Evolutionary conservation across 1,284 basidiomycete genomes (phyloP), one percentile per base, ranked within the genome.

Genomic region (Irpex sp.): DNA sequence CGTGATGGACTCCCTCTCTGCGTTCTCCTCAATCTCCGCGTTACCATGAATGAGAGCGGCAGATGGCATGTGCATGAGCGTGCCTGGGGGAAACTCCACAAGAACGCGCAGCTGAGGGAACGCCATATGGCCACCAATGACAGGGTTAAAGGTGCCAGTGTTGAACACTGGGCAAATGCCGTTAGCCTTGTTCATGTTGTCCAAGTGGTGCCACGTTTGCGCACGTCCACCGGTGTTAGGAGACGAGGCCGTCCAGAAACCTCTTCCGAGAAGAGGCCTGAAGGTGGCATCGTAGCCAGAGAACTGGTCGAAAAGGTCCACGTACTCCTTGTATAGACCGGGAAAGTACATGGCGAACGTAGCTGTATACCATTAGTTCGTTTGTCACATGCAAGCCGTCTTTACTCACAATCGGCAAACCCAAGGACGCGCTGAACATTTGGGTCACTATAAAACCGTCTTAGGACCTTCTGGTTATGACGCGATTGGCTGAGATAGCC

Each of bases 61-160:
- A 3, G 73, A 75, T 1, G 70, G 70, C 50, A 75, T 63, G 31
- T 72, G 66, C 46, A 69, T 66, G 7, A 70, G 63, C 1, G 68
- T 60, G 9, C 68, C 67, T 0, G 65, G 62, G 4, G 68, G 66
- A 46, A 74, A 69, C 33, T 70, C 62, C 13, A 74, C 58, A 5
- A 67, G 46, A 11, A 70, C 49, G 19, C 62, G 60, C 3, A 71
- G 62, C 26, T 70, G 68, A 53, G 62, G 68, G 3, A 74, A 64
- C 1, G 72, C 60, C n/a, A 74, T 54, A 36, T 72, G 69, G n/a
- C 72, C 71, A 11, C 72, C 68, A 17, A 54, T 47, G 5, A 49
- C 53, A 5, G 61, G 54, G 47, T 74, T 59, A 53, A 68, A 74
- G 13, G 61, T 21, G 6, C 71, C 72, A n/a, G 71, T 58, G 1